Conservation (phyloP, 139 green algal genomes). For the Ettlia oleoabundans region DNA sequence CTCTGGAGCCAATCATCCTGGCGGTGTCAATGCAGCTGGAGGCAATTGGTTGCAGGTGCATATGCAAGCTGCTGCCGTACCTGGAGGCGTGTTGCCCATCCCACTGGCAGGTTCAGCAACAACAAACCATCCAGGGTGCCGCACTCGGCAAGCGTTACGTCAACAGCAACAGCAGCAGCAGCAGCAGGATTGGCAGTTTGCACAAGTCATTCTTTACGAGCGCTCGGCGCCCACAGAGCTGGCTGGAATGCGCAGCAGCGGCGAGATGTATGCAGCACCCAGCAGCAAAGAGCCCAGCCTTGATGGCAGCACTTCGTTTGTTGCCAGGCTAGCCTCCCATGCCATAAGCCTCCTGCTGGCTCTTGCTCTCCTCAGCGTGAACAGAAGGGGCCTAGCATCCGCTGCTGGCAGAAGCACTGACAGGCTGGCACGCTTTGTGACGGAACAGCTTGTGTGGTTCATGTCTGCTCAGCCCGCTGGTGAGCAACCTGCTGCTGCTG, state of each 20-base stretch:
- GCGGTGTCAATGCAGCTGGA: too few species aligned
- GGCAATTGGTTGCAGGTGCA: too few species aligned
- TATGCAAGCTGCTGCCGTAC: not conserved
- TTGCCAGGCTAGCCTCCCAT: not conserved
- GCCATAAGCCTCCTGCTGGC: not conserved
- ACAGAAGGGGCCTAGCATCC: not conserved
- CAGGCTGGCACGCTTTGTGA: not conserved
- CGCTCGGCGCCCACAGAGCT: too few species aligned
- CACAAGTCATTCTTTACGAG: conserved; percentile 5
- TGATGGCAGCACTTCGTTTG: not conserved
- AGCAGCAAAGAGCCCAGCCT: too few species aligned
- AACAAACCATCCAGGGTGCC: too few species aligned
- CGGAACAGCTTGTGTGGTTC: conserved; percentile 8
- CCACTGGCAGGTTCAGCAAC: too few species aligned
- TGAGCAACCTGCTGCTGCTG: not conserved
- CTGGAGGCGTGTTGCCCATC: not conserved
- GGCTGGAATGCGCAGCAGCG: not conserved
- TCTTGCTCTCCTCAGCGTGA: not conserved
- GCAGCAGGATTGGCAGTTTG: not conserved
- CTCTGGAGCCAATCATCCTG: too few species aligned
- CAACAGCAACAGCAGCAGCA: too few species aligned
- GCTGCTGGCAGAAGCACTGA: not conserved
- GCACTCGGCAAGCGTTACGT: too few species aligned
- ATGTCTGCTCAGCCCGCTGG: conserved; percentile 9
- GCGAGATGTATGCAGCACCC: too few species aligned